Evolutionary conservation across 2,329 filamentous ascomycete species (phyloP), one percentile per base, ranked within the genome.

Genomic region (Sporothrix pallida): DNA sequence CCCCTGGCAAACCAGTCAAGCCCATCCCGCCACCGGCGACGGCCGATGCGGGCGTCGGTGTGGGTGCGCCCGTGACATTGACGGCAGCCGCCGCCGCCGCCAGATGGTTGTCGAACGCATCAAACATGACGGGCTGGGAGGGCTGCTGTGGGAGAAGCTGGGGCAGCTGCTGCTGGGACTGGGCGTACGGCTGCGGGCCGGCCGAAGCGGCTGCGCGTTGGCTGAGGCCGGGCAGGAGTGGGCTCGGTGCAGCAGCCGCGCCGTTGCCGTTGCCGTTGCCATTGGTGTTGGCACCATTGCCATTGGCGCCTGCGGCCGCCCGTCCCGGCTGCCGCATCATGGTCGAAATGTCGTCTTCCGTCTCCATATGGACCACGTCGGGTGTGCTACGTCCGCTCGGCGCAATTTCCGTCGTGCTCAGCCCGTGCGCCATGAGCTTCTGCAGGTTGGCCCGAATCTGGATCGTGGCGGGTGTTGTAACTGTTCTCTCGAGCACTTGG

Each of bases 391-490:
- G 48, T 1, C 80, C 73, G 75, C 77, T 80, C 37, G 76, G 82
- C 37, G 76, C 81, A 42, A 73, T 78, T 76, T 77, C 54, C 15
- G 42, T 80, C 58, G 75, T 78, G 70, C 77, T 79, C 6, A 86
- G 78, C 17, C 86, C 86, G 17, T 84, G 82, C 20, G 82, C 79
- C 48, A 89, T 85, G 42, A 89, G 79, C 63, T 84, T 86, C 56
- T 88, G 86, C 17, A 89, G 80, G 69, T 88, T 87, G 12, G 82
- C 78, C 69, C 81, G 81, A 73, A 85, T 87, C 1, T 84, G 84
- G 37, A 82, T 82, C 1, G 86, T 85, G 0, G 87, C 87, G 12
- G 86, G 83, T 13, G 87, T 85, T 2, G 84, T 82, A 46, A 85
- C 86, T 78, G 86, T 87, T 63, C 86, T 83, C 74, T 84, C 84